These are phyloP conservation scores for Amoebophrya sp. DNA, from an alignment of 169 alveolate genomes.

Conservation along the genomic window DNA sequence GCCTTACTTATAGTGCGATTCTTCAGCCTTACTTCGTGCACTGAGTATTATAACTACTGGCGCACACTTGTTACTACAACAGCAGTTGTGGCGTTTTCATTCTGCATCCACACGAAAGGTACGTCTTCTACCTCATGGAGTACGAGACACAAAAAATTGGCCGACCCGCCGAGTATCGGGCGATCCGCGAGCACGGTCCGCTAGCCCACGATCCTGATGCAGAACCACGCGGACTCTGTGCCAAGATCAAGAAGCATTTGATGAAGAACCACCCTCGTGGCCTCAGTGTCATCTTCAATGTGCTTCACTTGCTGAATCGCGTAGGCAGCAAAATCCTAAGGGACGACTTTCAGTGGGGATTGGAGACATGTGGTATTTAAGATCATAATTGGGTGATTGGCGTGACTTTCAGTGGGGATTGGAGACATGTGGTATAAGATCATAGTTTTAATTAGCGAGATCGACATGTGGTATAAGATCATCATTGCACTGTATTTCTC, in stretches of 20 bases:
- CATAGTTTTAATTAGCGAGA: too few species aligned
- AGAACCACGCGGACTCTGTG: background rate
- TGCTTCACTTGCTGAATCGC: background rate
- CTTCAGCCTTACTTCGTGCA: too few species aligned
- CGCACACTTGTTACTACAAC: too few species aligned
- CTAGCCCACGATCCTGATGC: constrained; percentile 1
- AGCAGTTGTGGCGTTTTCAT: too few species aligned
- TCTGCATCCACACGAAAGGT: too few species aligned
- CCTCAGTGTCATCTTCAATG: background rate
- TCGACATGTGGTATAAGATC: too few species aligned
- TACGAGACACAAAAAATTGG: background rate
- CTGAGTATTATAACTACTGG: too few species aligned
- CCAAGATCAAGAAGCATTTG: background rate
- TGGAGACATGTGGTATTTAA: background rate
- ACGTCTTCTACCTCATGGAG: constrained; percentile 17
- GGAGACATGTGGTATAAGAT: background rate
- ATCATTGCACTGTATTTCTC: too few species aligned
- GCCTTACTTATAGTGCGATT: too few species aligned
- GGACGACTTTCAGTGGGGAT: background rate
- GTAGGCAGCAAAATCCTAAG: background rate
- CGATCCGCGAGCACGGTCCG: background rate
- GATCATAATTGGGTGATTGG: too few species aligned
- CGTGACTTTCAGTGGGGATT: background rate
- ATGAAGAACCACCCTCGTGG: background rate
- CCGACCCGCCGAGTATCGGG: background rate